Conservation (phyloP, 2,329 filamentous ascomycete genomes). For the Cladosporium sp. region DNA sequence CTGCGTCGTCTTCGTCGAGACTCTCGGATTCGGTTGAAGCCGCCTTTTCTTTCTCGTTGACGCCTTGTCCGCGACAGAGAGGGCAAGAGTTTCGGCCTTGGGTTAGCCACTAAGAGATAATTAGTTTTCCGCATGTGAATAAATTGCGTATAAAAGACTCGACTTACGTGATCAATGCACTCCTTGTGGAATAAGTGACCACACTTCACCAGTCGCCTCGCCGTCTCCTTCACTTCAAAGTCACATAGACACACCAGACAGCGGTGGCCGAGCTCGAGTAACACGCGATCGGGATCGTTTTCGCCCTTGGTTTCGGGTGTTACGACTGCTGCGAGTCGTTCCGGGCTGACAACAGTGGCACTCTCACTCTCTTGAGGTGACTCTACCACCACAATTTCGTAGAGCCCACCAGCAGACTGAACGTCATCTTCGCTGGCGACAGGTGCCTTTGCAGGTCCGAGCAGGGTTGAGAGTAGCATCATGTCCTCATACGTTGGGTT, state of each 20-base stretch:
- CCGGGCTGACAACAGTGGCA: conserved; percentile 21
- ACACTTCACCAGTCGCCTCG: conserved; percentile 59
- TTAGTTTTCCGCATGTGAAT: conserved; percentile 13
- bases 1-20: not conserved
- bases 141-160: too few relatives aligned
- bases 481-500: conserved; percentile 70
- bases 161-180: conserved; percentile 64
- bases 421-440: conserved; percentile 64
- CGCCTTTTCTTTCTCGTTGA: conserved; percentile 44
- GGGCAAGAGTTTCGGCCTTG: conserved; percentile 63
- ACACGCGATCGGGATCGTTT: conserved; percentile 25
- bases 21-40: conserved; percentile 2
- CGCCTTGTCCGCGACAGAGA: conserved; percentile 56
- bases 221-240: conserved; percentile 59
- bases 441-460: conserved; percentile 65
- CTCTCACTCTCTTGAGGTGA: conserved; percentile 6
- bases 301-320: conserved; percentile 20
- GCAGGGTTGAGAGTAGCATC: conserved; percentile 62
- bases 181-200: conserved; percentile 64
- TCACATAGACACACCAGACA: conserved; percentile 65
- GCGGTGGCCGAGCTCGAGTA: conserved; percentile 43
- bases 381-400: conserved; percentile 41
- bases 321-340: conserved; percentile 30
- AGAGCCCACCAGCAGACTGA: conserved; percentile 58
- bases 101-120: conserved; percentile 56